These are phyloP conservation scores for Dorcoceras hygrometricum DNA, from an alignment of 257 asterid genomes.

Conservation along the genomic window DNA sequence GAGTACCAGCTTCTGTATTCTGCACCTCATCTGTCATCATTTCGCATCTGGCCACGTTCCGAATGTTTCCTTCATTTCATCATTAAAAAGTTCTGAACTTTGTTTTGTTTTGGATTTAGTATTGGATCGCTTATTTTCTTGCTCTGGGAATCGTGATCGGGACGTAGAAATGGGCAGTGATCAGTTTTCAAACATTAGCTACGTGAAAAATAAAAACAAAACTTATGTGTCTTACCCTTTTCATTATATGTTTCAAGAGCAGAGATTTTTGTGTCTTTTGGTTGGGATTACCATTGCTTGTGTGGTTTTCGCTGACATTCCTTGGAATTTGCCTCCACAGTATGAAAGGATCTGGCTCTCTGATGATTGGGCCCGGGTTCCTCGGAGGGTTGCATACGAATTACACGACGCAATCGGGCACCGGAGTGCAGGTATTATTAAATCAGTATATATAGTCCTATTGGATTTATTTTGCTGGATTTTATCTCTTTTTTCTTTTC, in stretches of 20 bases:
- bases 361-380: slow-evolving; percentile 21
- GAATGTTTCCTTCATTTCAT: slow-evolving; percentile 16
- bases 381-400: slow-evolving; percentile 23
- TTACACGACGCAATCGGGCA: slow-evolving; percentile 28
- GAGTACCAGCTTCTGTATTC: slow-evolving; percentile 3
- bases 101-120: background rate
- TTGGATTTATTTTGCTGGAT: background rate
- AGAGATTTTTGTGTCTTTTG: slow-evolving; percentile 50
- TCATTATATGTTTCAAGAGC: slow-evolving; percentile 49
- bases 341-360: slow-evolving; percentile 23
- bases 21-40: background rate
- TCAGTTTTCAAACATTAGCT: slow-evolving; percentile 26
- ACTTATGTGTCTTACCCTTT: slow-evolving; percentile 27
- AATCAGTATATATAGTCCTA: too few relatives aligned
- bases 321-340: slow-evolving; percentile 19
- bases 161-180: slow-evolving; percentile 33
- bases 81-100: background rate
- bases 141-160: background rate
- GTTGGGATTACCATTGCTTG: slow-evolving; percentile 49
- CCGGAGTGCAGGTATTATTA: slow-evolving; percentile 38
- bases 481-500: background rate
- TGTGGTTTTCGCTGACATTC: slow-evolving; percentile 26
- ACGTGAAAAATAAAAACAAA: slow-evolving; percentile 18
- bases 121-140: slow-evolving; percentile 11
- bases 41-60: slow-evolving; percentile 27